Evolutionary conservation across 2,329 filamentous ascomycete species (phyloP).

Genomic region (Aspergillus candidus): DNA sequence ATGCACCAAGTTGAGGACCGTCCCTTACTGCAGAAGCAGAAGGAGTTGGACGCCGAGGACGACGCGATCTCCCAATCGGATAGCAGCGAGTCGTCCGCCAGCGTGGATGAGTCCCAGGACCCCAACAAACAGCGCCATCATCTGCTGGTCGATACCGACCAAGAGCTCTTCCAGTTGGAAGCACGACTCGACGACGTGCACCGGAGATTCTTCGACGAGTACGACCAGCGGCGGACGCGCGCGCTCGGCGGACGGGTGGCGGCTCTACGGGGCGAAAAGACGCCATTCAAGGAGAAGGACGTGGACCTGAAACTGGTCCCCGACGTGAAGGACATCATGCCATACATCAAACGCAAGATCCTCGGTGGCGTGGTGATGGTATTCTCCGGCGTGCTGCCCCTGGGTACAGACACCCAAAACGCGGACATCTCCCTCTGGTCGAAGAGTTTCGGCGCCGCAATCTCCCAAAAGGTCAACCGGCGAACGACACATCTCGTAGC

Average conservation of each 20-base stretch:
- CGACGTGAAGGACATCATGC: conserved; percentile 80
- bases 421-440: conserved; percentile 87
- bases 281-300: conserved; percentile 35
- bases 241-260: conserved; percentile 43
- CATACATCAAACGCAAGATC: conserved; percentile 69
- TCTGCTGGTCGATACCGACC: conserved; percentile 80
- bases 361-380: conserved; percentile 73
- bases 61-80: conserved; percentile 48
- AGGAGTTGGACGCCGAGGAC: conserved; percentile 80
- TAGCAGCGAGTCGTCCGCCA: conserved; percentile 42
- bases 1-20: conserved; percentile 85
- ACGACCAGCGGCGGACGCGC: conserved; percentile 53
- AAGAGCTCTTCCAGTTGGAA: conserved; percentile 71
- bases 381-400: conserved; percentile 81
- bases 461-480: conserved; percentile 41
- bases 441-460: conserved; percentile 70
- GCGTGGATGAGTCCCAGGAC: conserved; percentile 37
- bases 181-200: conserved; percentile 71
- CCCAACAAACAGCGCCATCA: conserved; percentile 56
- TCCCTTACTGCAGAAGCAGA: conserved; percentile 85
- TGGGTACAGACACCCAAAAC: conserved; percentile 69
- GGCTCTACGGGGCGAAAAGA: conserved; percentile 46
- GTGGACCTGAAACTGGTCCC: conserved; percentile 61
- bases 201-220: conserved; percentile 72
- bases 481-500: conserved; percentile 49